These are phyloP conservation scores for Talaromyces rugulosus DNA, from an alignment of 2,329 filamentous ascomycete species.

Conservation along the genomic window DNA sequence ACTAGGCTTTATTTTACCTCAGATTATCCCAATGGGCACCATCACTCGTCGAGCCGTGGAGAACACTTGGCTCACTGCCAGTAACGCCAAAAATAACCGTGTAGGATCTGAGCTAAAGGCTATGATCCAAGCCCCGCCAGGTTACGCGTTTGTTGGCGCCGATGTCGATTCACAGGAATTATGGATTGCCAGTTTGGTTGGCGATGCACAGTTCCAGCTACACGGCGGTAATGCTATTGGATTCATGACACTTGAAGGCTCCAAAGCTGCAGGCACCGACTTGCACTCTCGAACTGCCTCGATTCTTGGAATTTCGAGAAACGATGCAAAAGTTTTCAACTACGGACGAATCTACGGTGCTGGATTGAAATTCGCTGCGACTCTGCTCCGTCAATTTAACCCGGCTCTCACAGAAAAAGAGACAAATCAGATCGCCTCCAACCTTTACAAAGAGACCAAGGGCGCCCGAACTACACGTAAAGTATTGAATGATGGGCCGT, in stretches of 20 bases:
- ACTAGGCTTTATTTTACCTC: slow-evolving; percentile 85
- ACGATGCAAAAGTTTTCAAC: slow-evolving; percentile 97
- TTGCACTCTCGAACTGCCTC: slow-evolving; percentile 88
- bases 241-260: slow-evolving; percentile 98
- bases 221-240: slow-evolving; percentile 96
- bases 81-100: slow-evolving; percentile 92
- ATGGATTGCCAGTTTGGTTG: slow-evolving; percentile 95
- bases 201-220: slow-evolving; percentile 89
- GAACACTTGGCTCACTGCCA: slow-evolving; percentile 97
- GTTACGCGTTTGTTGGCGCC: slow-evolving; percentile 90
- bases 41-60: slow-evolving; percentile 92
- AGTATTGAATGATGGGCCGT: slow-evolving; percentile 65
- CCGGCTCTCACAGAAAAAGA: slow-evolving; percentile 74
- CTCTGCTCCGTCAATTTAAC: slow-evolving; percentile 89
- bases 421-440: slow-evolving; percentile 70
- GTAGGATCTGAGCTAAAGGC: slow-evolving; percentile 96
- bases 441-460: slow-evolving; percentile 84
- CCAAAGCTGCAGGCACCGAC: slow-evolving; percentile 89
- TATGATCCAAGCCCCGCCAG: slow-evolving; percentile 87
- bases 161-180: slow-evolving; percentile 97
- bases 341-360: slow-evolving; percentile 99
- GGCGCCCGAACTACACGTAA: slow-evolving; percentile 78
- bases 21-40: slow-evolving; percentile 97
- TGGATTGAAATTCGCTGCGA: slow-evolving; percentile 86
- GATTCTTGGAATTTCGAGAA: slow-evolving; percentile 89